Evolutionary conservation across 148 eudicot species (phyloP), one percentile per base, ranked within the genome.

Genomic region (Cornus kousa): DNA sequence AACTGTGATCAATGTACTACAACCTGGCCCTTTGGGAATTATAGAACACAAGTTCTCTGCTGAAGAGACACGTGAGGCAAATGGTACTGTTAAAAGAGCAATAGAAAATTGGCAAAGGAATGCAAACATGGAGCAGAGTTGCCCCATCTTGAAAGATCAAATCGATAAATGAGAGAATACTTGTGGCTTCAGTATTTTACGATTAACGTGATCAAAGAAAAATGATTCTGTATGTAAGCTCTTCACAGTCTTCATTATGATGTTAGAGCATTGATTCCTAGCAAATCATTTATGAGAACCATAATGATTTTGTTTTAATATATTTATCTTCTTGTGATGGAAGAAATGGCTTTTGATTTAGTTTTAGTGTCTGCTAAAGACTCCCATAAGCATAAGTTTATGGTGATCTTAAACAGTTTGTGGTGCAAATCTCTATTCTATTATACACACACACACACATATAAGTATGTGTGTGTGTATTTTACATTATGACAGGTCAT

Each of bases 11-110:
- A 92, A 87, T 77, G 95, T 89, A 37, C 87, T 96, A 24, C 88
- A 92, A 82, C 99, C 99, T 68, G 98, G 99, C 71, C 98, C 95
- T 74, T 80, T 96, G 86, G 99, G 99, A 71, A 88, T 92, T 43
- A 83, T 89, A 67, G 98, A 95, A 67, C 98, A 96, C 88, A 96
- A 93, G 81, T 96, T 93, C 78, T 85, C 90, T 17, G 87, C 90
- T 22, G 91, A 89, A 76, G 99, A 93, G 90, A 92, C 93, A 80
- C 78, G 72, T 6, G 83, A 87, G 75, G 99, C 98, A 10, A 82
- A 89, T 67, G 81, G 85, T 37, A 81, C 89, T 16, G 95, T 92
- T 74, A 83, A 77, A 68, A 88, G 80, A 81, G 97, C 99, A 31
- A 86, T 93, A 35, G 86, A 78, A 76, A 93, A 91, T 84, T 96